Evolutionary conservation across 257 asterid genomes (phyloP).

Genomic region (Lantana camara): DNA sequence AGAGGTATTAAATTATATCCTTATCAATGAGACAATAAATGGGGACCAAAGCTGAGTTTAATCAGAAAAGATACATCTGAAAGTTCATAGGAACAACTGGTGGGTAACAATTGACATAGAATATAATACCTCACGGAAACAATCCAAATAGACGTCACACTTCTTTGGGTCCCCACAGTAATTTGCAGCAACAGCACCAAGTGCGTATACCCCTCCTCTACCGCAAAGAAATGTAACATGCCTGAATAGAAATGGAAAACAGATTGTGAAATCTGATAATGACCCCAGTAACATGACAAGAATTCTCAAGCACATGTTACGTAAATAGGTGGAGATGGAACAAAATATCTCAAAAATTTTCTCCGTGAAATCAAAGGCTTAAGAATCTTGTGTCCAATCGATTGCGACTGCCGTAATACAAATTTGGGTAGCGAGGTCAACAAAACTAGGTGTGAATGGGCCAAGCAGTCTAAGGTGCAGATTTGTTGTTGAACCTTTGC

Average conservation of each 20-base stretch:
- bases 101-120: neutral
- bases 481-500: too few relatives aligned
- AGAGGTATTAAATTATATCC: neutral
- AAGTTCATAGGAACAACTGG: neutral
- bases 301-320: neutral
- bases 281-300: neutral
- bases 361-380: too few relatives aligned
- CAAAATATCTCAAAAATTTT: too few relatives aligned
- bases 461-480: too few relatives aligned
- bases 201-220: constrained; percentile 67
- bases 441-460: too few relatives aligned
- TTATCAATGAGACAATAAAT: neutral
- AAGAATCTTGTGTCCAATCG: too few relatives aligned
- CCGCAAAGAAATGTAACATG: constrained; percentile 72
- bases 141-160: constrained; percentile 47
- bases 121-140: constrained; percentile 55
- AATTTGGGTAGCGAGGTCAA: too few relatives aligned
- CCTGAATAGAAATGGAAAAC: constrained; percentile 29
- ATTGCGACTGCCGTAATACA: too few relatives aligned
- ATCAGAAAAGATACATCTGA: neutral
- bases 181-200: constrained; percentile 63
- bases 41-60: constrained; percentile 7
- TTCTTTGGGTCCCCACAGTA: constrained; percentile 49
- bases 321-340: too few relatives aligned
- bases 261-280: neutral